phyloP scores from a whole-genome alignment of 768 basidiomycete genomes.

The Termitomyces sp. region DNA sequence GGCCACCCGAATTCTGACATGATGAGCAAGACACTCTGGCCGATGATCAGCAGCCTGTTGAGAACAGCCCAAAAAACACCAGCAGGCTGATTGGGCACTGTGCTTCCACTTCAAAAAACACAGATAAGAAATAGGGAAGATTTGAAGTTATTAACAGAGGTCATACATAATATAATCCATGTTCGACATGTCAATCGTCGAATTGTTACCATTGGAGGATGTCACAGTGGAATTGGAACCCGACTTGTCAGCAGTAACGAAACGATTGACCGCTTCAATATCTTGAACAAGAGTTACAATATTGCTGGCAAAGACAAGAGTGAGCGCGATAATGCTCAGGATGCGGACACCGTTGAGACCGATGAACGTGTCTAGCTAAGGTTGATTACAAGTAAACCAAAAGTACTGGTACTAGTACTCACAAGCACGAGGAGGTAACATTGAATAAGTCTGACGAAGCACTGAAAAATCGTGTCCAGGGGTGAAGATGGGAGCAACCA shows the following conservation, averaged over 20 bases:
- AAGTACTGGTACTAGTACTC: conserved; percentile 3
- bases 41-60: conserved; percentile 83
- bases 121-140: conserved; percentile 2
- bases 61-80: conserved; percentile 91
- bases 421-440: conserved; percentile 24
- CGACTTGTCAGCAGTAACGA: conserved; percentile 38
- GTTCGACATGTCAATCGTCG: conserved; percentile 35
- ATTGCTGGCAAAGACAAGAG: conserved; percentile 79
- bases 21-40: conserved; percentile 77
- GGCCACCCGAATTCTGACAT: conserved; percentile 86
- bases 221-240: conserved; percentile 21
- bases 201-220: conserved; percentile 2
- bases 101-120: conserved; percentile 48
- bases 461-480: neutral
- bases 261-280: conserved; percentile 70
- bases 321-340: conserved; percentile 73
- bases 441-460: conserved; percentile 1
- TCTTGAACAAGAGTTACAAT: conserved; percentile 73
- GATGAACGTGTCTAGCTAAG: conserved; percentile 55
- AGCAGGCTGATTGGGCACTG: conserved; percentile 88
- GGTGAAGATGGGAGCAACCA: conserved; percentile 10
- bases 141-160: neutral
- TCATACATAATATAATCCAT: conserved; percentile 79
- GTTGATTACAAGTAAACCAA: neutral
- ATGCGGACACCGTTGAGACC: conserved; percentile 75